These are phyloP conservation scores for Oxytropis ochrocephala DNA, from an alignment of 306 rosid genomes.

Conservation along the genomic window DNA sequence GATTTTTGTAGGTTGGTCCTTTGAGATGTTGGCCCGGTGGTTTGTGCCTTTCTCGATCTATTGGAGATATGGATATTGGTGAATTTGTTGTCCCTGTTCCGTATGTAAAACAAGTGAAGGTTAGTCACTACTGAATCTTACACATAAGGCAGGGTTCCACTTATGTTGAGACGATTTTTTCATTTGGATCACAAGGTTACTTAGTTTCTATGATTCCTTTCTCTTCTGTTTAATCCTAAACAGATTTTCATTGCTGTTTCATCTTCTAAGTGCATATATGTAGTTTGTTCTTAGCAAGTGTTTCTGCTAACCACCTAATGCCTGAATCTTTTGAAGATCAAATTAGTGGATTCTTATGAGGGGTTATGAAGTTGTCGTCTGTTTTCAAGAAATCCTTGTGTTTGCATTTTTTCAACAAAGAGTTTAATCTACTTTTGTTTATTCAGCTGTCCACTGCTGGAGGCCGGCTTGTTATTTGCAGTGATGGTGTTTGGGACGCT, in stretches of 20 bases:
- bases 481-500: constrained; percentile 99
- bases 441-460: constrained; percentile 83
- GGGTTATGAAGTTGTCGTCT: neutral
- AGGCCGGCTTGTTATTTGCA: constrained; percentile 90
- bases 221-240: neutral
- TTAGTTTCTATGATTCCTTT: constrained; percentile 15
- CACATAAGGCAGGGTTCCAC: neutral
- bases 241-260: neutral
- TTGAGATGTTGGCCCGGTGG: constrained; percentile 99
- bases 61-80: constrained; percentile 97
- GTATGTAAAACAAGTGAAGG: constrained; percentile 97
- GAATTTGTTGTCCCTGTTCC: constrained; percentile 97
- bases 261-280: neutral
- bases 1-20: constrained; percentile 70
- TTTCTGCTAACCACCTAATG: neutral
- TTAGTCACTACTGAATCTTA: constrained; percentile 40
- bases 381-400: neutral
- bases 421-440: constrained; percentile 17
- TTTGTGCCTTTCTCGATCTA: constrained; percentile 91
- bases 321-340: constrained; percentile 12
- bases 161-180: constrained; percentile 15
- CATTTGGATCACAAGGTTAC: neutral
- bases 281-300: constrained; percentile 9
- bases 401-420: neutral
- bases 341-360: constrained; percentile 3